These are phyloP conservation scores for Cyclotella sp. DNA, from an alignment of 108 stramenopile genomes.

Conservation along the genomic window DNA sequence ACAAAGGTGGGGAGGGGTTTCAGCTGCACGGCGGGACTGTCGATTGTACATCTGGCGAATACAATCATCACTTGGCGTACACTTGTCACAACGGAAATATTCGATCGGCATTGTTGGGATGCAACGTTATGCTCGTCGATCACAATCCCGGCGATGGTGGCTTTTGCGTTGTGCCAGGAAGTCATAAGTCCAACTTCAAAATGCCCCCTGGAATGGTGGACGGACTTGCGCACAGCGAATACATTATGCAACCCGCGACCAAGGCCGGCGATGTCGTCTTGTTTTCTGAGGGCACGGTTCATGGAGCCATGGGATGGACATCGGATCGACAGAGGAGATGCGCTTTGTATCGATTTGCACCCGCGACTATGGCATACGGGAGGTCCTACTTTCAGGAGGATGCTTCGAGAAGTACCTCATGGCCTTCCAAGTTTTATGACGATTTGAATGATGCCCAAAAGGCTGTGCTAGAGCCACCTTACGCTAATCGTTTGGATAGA, in stretches of 20 bases:
- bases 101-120: slow-evolving; percentile 74
- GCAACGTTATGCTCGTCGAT: slow-evolving; percentile 85
- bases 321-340: slow-evolving; percentile 67
- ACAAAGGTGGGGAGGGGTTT: slow-evolving; percentile 91
- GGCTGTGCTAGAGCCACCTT: slow-evolving; percentile 91
- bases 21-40: slow-evolving; percentile 91
- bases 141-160: slow-evolving; percentile 90
- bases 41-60: slow-evolving; percentile 79
- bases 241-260: slow-evolving; percentile 85
- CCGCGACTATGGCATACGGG: slow-evolving; percentile 84
- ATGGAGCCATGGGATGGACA: slow-evolving; percentile 90
- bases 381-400: slow-evolving; percentile 86
- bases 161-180: slow-evolving; percentile 92
- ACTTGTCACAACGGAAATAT: slow-evolving; percentile 78
- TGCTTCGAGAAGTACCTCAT: slow-evolving; percentile 40
- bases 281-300: slow-evolving; percentile 91
- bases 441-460: slow-evolving; percentile 79
- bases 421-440: slow-evolving; percentile 84
- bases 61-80: slow-evolving; percentile 88
- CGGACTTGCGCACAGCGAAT: slow-evolving; percentile 75
- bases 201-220: slow-evolving; percentile 90
- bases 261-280: slow-evolving; percentile 94
- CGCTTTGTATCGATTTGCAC: slow-evolving; percentile 88
- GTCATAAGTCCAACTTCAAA: slow-evolving; percentile 91
- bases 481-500: slow-evolving; percentile 87